Conservation (phyloP, 2,329 filamentous ascomycete genomes). For the Beauveria asiatica region DNA sequence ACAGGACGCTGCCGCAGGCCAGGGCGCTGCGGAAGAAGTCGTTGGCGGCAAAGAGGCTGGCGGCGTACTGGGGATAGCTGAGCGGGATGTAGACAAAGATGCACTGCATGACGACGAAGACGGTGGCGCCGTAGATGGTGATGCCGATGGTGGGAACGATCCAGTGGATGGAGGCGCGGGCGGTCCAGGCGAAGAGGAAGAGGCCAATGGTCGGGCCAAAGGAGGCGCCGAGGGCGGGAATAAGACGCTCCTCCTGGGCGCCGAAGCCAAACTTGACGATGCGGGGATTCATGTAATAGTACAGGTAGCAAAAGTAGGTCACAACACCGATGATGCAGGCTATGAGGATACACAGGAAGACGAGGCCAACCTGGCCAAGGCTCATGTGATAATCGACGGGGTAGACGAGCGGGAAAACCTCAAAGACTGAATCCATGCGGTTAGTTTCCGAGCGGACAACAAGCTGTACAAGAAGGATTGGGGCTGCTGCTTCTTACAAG, state of each 20-base stretch:
- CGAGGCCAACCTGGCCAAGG: slow-evolving; percentile 47
- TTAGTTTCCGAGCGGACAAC: slow-evolving; percentile 10
- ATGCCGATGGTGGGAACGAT: slow-evolving; percentile 50
- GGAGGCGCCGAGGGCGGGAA: slow-evolving; percentile 44
- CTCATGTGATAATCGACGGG: slow-evolving; percentile 50
- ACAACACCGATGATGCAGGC: slow-evolving; percentile 43
- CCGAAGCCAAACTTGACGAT: slow-evolving; percentile 41
- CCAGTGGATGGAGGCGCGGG: slow-evolving; percentile 42
- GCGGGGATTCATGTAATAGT: slow-evolving; percentile 42
- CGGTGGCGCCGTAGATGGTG: slow-evolving; percentile 41
- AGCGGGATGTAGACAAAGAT: slow-evolving; percentile 53
- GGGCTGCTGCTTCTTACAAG: slow-evolving; percentile 29
- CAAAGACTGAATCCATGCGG: slow-evolving; percentile 36
- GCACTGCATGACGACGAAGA: slow-evolving; percentile 50
- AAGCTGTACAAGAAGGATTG: not conserved
- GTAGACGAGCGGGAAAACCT: slow-evolving; percentile 59
- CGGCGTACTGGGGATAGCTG: slow-evolving; percentile 47
- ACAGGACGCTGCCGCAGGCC: slow-evolving; percentile 52
- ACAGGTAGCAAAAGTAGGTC: slow-evolving; percentile 42
- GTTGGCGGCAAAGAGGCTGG: slow-evolving; percentile 52
- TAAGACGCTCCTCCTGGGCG: slow-evolving; percentile 43
- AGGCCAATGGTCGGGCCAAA: slow-evolving; percentile 49
- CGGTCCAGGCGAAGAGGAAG: slow-evolving; percentile 53
- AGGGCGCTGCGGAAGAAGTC: slow-evolving; percentile 51
- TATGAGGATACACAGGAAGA: slow-evolving; percentile 54